These are phyloP conservation scores for Hibiscus mutabilis DNA, from an alignment of 345 rosid genomes.

Conservation along the genomic window DNA sequence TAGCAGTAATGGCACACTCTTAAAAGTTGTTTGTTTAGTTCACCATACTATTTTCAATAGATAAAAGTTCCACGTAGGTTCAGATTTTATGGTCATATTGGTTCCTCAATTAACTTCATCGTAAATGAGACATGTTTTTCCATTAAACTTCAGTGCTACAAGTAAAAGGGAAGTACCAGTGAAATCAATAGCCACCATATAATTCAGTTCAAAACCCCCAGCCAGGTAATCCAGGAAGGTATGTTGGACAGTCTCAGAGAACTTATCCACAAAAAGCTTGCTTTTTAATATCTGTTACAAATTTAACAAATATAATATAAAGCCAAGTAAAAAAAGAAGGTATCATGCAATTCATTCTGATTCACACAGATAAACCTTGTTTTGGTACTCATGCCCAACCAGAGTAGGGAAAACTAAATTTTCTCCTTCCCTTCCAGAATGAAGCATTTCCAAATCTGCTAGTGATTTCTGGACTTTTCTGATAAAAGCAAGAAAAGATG, in stretches of 20 bases:
- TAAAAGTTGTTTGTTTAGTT: background rate
- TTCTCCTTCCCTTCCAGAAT: constrained; percentile 42
- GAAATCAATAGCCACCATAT: constrained; percentile 96
- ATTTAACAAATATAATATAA: constrained; percentile 4
- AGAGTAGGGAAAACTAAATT: constrained; percentile 46
- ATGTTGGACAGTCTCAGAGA: constrained; percentile 54
- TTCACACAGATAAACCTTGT: constrained; percentile 37
- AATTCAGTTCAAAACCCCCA: constrained; percentile 77
- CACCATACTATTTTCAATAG: background rate
- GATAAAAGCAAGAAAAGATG: constrained; percentile 21
- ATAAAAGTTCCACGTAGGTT: background rate
- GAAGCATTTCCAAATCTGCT: constrained; percentile 64
- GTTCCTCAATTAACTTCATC: background rate
- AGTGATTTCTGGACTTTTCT: constrained; percentile 77
- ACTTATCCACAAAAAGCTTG: constrained; percentile 64
- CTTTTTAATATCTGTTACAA: constrained; percentile 53
- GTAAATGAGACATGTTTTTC: background rate
- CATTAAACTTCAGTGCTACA: background rate
- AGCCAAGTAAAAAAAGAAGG: background rate
- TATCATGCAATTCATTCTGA: constrained; percentile 8
- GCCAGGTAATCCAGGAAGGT: constrained; percentile 83
- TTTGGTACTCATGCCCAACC: constrained; percentile 52
- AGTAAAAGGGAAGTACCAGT: constrained; percentile 50
- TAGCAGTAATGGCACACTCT: background rate
- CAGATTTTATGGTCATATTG: background rate